phyloP scores from a whole-genome alignment of 768 basidiomycete genomes.

The Calocera cornea region DNA sequence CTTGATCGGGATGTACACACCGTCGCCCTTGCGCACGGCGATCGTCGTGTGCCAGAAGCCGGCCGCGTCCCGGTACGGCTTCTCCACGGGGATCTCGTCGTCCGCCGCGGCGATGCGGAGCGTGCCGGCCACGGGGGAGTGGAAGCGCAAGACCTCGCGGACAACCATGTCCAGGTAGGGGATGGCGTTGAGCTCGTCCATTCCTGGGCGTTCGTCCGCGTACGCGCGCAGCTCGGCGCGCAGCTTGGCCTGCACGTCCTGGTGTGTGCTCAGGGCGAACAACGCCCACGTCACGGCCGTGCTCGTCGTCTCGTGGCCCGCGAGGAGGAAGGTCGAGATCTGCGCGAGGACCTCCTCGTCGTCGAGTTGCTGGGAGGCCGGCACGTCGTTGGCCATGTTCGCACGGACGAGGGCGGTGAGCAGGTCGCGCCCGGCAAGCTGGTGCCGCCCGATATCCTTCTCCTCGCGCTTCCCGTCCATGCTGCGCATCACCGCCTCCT shows the following conservation, averaged over 20 bases:
- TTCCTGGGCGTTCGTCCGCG: conserved; percentile 38
- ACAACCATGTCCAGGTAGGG: conserved; percentile 58
- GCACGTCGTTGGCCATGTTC: conserved; percentile 25
- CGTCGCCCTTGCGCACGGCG: conserved; percentile 26
- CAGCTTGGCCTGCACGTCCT: conserved; percentile 40
- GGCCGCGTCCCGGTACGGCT: conserved; percentile 33
- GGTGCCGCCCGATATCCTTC: conserved; percentile 14
- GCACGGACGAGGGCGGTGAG: conserved; percentile 25
- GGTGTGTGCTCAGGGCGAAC: conserved; percentile 38
- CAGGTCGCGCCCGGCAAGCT: conserved; percentile 23
- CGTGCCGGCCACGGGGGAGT: conserved; percentile 37
- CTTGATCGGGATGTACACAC: conserved; percentile 39
- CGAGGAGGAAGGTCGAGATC: conserved; percentile 16
- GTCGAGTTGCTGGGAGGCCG: conserved; percentile 20
- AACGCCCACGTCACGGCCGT: conserved; percentile 48
- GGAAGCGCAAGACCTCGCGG: conserved; percentile 44
- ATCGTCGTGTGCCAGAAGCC: background rate
- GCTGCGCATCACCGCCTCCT: conserved; percentile 14
- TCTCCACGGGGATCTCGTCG: conserved; percentile 38
- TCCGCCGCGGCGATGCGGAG: conserved; percentile 37
- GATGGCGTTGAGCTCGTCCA: conserved; percentile 54
- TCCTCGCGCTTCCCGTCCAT: conserved; percentile 16
- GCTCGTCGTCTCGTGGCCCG: conserved; percentile 45
- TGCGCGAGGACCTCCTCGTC: conserved; percentile 24
- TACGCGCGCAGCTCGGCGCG: conserved; percentile 42